phyloP scores from a whole-genome alignment of 1,139 yeast species.

The Sugiyamaella grinbergsii region DNA sequence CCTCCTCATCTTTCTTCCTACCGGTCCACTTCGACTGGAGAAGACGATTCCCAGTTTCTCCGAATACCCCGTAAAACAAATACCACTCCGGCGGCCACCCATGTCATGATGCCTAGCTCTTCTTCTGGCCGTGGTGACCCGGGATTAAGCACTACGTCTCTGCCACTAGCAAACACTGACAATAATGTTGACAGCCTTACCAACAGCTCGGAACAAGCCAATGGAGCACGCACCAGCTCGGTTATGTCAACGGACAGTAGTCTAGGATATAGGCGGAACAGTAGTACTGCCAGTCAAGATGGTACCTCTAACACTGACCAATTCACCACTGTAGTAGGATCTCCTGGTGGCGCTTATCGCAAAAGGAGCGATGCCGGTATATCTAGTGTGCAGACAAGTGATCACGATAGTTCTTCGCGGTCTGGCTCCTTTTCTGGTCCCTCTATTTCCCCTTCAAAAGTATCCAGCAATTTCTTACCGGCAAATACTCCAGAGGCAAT shows the following conservation, averaged over 20 bases:
- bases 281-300: slow-evolving; percentile 6
- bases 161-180: background rate
- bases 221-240: slow-evolving; percentile 5
- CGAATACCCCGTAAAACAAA: slow-evolving; percentile 12
- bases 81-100: slow-evolving; percentile 3
- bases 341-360: slow-evolving; percentile 17
- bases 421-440: slow-evolving; percentile 9
- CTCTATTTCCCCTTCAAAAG: background rate
- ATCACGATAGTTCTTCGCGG: background rate
- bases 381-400: background rate
- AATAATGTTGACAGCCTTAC: background rate
- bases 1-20: slow-evolving; percentile 7
- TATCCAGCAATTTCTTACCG: background rate
- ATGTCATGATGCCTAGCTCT: background rate
- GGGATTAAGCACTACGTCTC: background rate
- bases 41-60: slow-evolving; percentile 2
- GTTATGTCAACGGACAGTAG: slow-evolving; percentile 14
- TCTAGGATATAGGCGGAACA: slow-evolving; percentile 13
- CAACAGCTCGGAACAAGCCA: background rate
- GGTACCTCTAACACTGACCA: background rate
- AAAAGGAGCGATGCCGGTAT: slow-evolving; percentile 13
- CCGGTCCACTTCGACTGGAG: slow-evolving; percentile 3
- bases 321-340: slow-evolving; percentile 4
- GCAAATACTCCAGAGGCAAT: slow-evolving; percentile 14
- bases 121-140: background rate